Percentiles rank a stretch among this genome's conserved stretches.
These are phyloP conservation scores for Auricularia sp. DNA, from an alignment of 768 basidiomycete species.

Conservation along the genomic window DNA sequence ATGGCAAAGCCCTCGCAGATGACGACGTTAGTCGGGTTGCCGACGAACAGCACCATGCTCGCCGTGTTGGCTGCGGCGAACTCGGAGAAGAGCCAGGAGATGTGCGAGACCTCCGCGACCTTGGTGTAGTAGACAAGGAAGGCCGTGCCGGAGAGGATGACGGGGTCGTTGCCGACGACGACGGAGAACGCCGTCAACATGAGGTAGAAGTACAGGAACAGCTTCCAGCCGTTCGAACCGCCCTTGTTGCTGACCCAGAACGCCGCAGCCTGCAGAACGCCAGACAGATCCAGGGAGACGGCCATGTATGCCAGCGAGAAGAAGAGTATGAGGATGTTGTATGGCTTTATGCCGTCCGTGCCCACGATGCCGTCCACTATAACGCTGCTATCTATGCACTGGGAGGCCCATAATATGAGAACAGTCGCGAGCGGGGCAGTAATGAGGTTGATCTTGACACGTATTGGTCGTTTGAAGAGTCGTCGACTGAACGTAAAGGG, in stretches of 20 bases:
- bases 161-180: conserved; percentile 87
- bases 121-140: conserved; percentile 85
- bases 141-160: conserved; percentile 84
- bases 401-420: conserved; percentile 27
- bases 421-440: conserved; percentile 33
- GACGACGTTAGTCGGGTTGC: conserved; percentile 91
- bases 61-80: conserved; percentile 73
- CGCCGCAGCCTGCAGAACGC: conserved; percentile 75
- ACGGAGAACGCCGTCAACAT: conserved; percentile 72
- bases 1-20: conserved; percentile 81
- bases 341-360: conserved; percentile 69
- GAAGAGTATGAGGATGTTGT: conserved; percentile 90
- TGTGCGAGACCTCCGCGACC: conserved; percentile 43
- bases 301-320: conserved; percentile 86
- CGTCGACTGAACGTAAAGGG: conserved; percentile 21
- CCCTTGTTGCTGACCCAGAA: conserved; percentile 82
- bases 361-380: conserved; percentile 76
- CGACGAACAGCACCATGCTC: conserved; percentile 57
- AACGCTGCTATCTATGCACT: conserved; percentile 30
- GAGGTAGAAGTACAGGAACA: conserved; percentile 74
- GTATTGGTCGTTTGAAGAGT: neutral
- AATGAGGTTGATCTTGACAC: conserved; percentile 19
- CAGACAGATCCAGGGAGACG: conserved; percentile 83
- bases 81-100: conserved; percentile 64
- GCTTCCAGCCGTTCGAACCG: conserved; percentile 56